Evolutionary conservation across 495 filamentous ascomycete species (phyloP).

Genomic region (Aspergillus funiculosus): DNA sequence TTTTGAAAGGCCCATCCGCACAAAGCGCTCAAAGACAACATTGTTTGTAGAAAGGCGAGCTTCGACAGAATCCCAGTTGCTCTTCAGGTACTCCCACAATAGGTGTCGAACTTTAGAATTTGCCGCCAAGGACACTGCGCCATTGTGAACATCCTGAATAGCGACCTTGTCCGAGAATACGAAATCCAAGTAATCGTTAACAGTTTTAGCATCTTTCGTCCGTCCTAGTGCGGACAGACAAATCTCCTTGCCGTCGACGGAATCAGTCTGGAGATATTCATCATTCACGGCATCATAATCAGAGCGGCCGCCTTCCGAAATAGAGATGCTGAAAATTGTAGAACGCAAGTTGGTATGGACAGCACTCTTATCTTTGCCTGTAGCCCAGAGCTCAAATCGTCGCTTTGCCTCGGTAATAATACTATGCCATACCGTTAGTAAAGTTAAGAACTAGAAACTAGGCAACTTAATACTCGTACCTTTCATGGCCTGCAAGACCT

Average conservation of each 20-base stretch:
- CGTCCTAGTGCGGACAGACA: constrained; percentile 71
- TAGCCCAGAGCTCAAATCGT: constrained; percentile 69
- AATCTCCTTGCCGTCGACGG: constrained; percentile 86
- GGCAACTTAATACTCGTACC: constrained; percentile 40
- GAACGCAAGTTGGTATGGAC: constrained; percentile 75
- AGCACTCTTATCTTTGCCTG: constrained; percentile 57
- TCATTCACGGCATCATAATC: constrained; percentile 72
- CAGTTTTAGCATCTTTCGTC: constrained; percentile 60
- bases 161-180: constrained; percentile 73
- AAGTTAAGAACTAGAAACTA: not conserved
- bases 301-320: constrained; percentile 58
- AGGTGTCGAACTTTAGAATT: constrained; percentile 64
- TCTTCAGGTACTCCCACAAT: constrained; percentile 79
- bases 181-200: constrained; percentile 66
- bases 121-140: constrained; percentile 60
- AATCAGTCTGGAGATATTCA: constrained; percentile 72
- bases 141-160: constrained; percentile 80
- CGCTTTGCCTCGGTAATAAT: constrained; percentile 62
- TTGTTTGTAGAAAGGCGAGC: constrained; percentile 69
- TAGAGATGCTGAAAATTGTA: constrained; percentile 72
- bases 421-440: constrained; percentile 37
- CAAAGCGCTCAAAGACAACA: constrained; percentile 80
- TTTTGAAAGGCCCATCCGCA: constrained; percentile 68
- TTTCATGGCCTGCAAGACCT: constrained; percentile 64
- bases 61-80: constrained; percentile 66